Evolutionary conservation across 2,329 filamentous ascomycete species (phyloP).

Genomic region (Talaromyces sp.): DNA sequence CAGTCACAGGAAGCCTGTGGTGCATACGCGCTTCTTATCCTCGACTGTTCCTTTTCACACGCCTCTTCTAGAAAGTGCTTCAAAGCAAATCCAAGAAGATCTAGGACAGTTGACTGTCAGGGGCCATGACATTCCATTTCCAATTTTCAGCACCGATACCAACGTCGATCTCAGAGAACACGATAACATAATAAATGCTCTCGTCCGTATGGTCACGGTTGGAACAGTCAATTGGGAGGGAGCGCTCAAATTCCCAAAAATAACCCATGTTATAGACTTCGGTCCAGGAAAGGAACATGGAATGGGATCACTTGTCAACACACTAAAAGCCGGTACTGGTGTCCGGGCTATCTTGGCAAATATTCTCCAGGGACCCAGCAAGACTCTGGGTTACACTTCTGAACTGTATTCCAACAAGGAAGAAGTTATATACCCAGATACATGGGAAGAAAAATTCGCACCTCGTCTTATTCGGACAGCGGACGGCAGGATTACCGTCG

Average conservation of each 20-base stretch:
- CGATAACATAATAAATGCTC: slow-evolving; percentile 52
- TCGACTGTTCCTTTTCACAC: slow-evolving; percentile 56
- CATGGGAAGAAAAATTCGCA: slow-evolving; percentile 44
- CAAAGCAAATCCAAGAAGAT: background rate
- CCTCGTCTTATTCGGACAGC: slow-evolving; percentile 85
- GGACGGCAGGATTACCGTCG: slow-evolving; percentile 80
- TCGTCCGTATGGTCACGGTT: slow-evolving; percentile 4
- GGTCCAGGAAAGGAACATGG: slow-evolving; percentile 95
- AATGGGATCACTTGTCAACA: slow-evolving; percentile 89
- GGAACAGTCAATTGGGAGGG: slow-evolving; percentile 95
- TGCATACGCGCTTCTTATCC: slow-evolving; percentile 92
- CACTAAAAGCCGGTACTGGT: slow-evolving; percentile 97
- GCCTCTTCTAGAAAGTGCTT: background rate
- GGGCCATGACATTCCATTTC: slow-evolving; percentile 52
- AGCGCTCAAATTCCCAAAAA: slow-evolving; percentile 81
- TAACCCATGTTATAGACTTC: slow-evolving; percentile 94
- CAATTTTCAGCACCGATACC: slow-evolving; percentile 85
- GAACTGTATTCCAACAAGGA: background rate
- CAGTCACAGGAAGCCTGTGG: slow-evolving; percentile 92
- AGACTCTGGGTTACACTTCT: slow-evolving; percentile 74
- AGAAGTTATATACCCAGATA: background rate
- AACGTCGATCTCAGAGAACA: slow-evolving; percentile 75
- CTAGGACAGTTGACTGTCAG: background rate
- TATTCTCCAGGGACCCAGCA: slow-evolving; percentile 79
- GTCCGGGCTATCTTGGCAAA: slow-evolving; percentile 94